Conservation (phyloP, 164 flowering plant genomes). For the Magnolia officinalis region DNA sequence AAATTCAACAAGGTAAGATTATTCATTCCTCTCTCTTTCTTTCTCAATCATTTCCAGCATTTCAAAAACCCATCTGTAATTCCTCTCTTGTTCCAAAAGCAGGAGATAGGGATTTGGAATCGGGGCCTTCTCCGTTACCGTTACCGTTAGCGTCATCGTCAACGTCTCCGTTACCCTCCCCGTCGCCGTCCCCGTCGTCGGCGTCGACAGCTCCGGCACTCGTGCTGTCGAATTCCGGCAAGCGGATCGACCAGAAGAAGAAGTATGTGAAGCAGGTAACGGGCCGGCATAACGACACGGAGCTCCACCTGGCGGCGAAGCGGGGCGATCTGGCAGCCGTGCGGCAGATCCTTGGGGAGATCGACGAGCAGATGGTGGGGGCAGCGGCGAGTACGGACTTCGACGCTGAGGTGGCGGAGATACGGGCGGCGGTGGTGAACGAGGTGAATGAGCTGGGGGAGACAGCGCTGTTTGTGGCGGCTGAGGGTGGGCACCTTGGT, state of each 20-base stretch:
- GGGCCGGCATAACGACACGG: conserved; percentile 78
- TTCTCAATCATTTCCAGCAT: neutral
- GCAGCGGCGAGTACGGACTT: conserved; percentile 54
- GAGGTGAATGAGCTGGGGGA: conserved; percentile 56
- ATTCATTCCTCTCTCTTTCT: no score
- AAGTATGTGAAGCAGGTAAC: conserved; percentile 91
- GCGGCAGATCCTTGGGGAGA: conserved; percentile 55
- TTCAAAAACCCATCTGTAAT: neutral
- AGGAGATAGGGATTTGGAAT: neutral
- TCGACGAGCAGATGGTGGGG: conserved; percentile 58
- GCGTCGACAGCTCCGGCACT: conserved; percentile 9
- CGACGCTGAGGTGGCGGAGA: conserved; percentile 73
- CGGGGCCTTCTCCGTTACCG: neutral
- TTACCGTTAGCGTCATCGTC: neutral
- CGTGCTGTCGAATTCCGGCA: conserved; percentile 62
- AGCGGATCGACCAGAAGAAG: conserved; percentile 62
- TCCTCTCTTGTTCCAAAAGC: neutral
- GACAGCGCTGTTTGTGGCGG: conserved; percentile 47
- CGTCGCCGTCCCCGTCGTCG: conserved; percentile 1
- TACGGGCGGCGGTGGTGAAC: conserved; percentile 43
- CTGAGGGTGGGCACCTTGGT: conserved; percentile 40
- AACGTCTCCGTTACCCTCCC: neutral
- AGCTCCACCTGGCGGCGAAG: conserved; percentile 78
- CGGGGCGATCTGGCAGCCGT: conserved; percentile 63
- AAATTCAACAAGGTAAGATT: neutral